Base-by-base conservation (phyloP, 2,329 filamentous ascomycete genomes). In the Tothia fuscella region DNA sequence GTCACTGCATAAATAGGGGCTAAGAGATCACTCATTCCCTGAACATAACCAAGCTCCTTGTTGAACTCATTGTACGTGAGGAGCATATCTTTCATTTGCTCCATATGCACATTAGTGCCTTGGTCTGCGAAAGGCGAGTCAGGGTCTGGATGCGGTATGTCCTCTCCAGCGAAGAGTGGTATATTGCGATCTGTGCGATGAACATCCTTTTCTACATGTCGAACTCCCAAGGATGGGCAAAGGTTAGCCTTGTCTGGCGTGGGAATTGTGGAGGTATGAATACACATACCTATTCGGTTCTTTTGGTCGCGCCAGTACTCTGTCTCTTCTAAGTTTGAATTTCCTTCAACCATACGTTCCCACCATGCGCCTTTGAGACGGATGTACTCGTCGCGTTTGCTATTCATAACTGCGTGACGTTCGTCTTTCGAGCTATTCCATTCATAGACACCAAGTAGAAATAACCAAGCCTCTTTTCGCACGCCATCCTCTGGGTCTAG, bases 81-180 rank as follows among this genome's bases (percentile, higher is more conserved):
- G 1, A 98, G 78, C 84, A 98, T 93, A 58, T 98, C 91, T 64
- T 98, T 98, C 76, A 98, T 84, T 65, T 98, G 91, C 62, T 98
- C 91, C 48, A 98, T 74, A 60, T 98, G 91, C 5, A 95, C 88
- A 53, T 98, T 98, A 35, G 91, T 98, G 48, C 91, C 91, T 3
- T 80, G 76, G 33, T 88, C 83, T 10, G 89, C 85, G 60, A 96
- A 98, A 0, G 91, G 89, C 0, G 89, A 96, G 47, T 89, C 84
- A 0, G 91, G 91, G 53, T 98, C 91, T 0, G 91, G 93, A 56
- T 98, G 91, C 6, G 91, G 89, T 30, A 87, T 93, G 55, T 96
- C 91, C 62, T 98, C 91, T 47, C 91, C 91, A 6, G 85, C 81
- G 57, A 98, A 98, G 30, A 98, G 82, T n/a, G 85, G 82, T 22